Conservation (phyloP, 306 rosid genomes). For the Medicago lupulina region DNA sequence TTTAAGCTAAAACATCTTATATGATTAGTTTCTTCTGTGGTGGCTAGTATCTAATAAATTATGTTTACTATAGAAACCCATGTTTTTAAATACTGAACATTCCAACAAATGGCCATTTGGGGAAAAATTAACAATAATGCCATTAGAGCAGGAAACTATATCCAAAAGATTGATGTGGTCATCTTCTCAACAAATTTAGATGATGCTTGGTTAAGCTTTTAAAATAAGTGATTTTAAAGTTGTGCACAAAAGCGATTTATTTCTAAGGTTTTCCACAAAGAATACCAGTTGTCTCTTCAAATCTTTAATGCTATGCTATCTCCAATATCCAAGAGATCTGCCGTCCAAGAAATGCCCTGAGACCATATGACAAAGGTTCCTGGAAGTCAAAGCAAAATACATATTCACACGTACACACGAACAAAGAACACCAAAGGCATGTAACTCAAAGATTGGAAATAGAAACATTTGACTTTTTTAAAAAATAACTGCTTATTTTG, state of each 20-base stretch:
- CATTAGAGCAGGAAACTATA: background rate
- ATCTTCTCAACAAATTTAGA: background rate
- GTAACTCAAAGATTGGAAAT: background rate
- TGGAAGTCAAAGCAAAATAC: conserved; percentile 7
- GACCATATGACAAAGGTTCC: conserved; percentile 15
- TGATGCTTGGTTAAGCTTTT: background rate
- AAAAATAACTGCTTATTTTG: no score
- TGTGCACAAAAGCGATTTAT: background rate
- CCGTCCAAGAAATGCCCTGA: conserved; percentile 25
- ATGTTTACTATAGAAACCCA: background rate
- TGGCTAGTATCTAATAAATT: conserved; percentile 14
- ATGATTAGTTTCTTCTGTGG: background rate
- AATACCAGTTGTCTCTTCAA: conserved; percentile 27
- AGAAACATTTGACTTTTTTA: no score
- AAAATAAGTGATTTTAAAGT: conserved; percentile 1
- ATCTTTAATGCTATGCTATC: conserved; percentile 17
- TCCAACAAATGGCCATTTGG: background rate
- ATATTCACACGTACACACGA: background rate
- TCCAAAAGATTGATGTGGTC: background rate
- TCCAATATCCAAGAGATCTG: conserved; percentile 1
- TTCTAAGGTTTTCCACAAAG: background rate
- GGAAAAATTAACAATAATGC: background rate
- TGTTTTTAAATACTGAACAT: background rate
- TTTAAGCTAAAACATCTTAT: background rate
- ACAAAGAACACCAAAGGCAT: conserved; percentile 4